Evolutionary conservation across 768 basidiomycete species (phyloP), one percentile per base, ranked within the genome.

Genomic region (Punctularia strigosozonata): DNA sequence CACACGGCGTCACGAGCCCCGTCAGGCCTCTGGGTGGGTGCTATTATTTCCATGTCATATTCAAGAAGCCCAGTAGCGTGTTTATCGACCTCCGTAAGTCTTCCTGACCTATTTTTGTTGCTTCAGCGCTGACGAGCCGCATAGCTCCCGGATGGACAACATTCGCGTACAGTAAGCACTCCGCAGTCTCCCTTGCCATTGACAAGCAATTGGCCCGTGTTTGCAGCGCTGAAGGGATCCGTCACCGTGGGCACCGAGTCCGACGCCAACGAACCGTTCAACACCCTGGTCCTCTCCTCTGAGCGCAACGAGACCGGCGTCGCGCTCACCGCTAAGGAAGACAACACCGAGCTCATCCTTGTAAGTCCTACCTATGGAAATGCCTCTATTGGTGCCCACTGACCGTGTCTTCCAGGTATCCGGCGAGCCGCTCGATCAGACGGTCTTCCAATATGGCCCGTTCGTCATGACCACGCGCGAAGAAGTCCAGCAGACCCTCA

Each of bases 1-100:
- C 86, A 43, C 76, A 91, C 46, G 89, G 85, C 10, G 68, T 77
- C 12, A 80, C 82, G 52, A 91, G 88, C 2, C 90, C 90, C 20
- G 91, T 98, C 18, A 66, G 82, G 35, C 88, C 88, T 0, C 71
- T 91, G 1, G 92, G 92, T 10, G 92, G 92, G 4, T 92, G 90
- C 58, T 92, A 88, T 86, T 95, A 76, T 59, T 80, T 92, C 62
- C 87, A 92, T 52, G 60, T 81, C 44, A 75, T 63, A 42, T 77
- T 92, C 55, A 69, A 69, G 43, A 68, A 74, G 22, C 77, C 72
- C 2, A 65, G 59, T 30, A 52, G 54, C 22, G 69, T 88, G 22
- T 94, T 86, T 64, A 92, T 92, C 54, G 75, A 80, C 7, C 65
- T 97, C 28, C 91, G 86, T 77, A 46, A 52, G 80, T 60, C 12